These are phyloP conservation scores for Trichoderma virens DNA, from an alignment of 495 filamentous ascomycete genomes.

Conservation along the genomic window DNA sequence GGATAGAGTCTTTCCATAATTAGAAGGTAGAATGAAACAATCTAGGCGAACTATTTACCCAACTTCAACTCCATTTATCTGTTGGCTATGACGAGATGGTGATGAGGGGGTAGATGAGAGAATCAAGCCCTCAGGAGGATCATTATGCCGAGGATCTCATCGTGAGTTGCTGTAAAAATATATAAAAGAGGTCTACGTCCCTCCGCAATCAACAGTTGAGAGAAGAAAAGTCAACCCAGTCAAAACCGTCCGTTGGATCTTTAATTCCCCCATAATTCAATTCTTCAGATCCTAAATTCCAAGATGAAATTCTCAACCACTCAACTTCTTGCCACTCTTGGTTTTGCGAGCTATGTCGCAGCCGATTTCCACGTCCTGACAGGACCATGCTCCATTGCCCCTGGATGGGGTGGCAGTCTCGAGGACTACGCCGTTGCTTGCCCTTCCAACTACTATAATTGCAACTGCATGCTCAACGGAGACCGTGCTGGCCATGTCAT, in stretches of 20 bases:
- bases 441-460: not conserved
- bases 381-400: not conserved
- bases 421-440: not conserved
- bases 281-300: not conserved
- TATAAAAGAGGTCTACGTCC: not conserved
- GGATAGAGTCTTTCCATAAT: not conserved
- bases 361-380: not conserved
- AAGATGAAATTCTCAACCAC: not conserved
- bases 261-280: not conserved
- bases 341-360: not conserved
- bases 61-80: not conserved
- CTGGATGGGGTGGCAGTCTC: not conserved
- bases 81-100: not conserved
- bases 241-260: not conserved
- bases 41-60: not conserved
- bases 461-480: not conserved
- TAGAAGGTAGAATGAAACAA: not conserved
- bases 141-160: not conserved
- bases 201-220: too few relatives aligned
- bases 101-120: too few relatives aligned
- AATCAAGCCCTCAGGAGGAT: not conserved
- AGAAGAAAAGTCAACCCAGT: not conserved
- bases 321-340: not conserved
- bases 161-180: not conserved
- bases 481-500: conserved; percentile 1